Evolutionary conservation across 148 eudicot genomes (phyloP), one percentile per base, ranked within the genome.

Genomic region (Amaranthus hypochondriacus): DNA sequence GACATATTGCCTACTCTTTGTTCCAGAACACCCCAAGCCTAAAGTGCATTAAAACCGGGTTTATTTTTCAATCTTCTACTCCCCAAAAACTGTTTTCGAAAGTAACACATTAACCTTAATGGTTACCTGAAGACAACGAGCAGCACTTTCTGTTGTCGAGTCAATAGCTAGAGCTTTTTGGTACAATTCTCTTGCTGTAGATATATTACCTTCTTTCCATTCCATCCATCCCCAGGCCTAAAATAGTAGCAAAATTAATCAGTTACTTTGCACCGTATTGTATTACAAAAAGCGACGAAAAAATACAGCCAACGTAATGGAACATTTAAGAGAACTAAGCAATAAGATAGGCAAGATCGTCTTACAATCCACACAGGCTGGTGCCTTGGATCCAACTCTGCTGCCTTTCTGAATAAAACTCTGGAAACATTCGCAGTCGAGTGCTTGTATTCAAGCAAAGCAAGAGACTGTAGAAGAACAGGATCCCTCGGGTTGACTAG

Each of bases 181-280:
- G 81, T 95, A 95, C 43, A 90, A 71, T 71, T 92, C 92, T 79
- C 97, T 84, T 15, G 99, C 97, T 5, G 83, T 90, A 43, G 83
- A 69, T 71, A 89, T 73, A 81, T 92, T 90, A 50, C 97, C 99
- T 89, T 95, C 99, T 66, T 92, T 95, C 99, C 97, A 95, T 62
- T 95, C 99, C 99, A 95, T 95, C 99, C 99, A 95, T 56, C 99
- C 99, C 99, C 99, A 95, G 48, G 96, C 99, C 99, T 95, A 76
- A 70, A 75, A 49, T 42, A 67, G 42, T 66, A 57, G 76, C 28
- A 63, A 57, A 68, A 15, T 59, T 56, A 48, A 68, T 57, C 47
- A 63, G 66, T 58, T 28, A 66, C 13, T 48, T 11, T 54, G 21
- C n/a, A 4, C n/a, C 11, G 59, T 6, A n/a, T 15, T 48, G 15